These are phyloP conservation scores for Tuber aestivum DNA, from an alignment of 495 filamentous ascomycete species.

Conservation along the genomic window DNA sequence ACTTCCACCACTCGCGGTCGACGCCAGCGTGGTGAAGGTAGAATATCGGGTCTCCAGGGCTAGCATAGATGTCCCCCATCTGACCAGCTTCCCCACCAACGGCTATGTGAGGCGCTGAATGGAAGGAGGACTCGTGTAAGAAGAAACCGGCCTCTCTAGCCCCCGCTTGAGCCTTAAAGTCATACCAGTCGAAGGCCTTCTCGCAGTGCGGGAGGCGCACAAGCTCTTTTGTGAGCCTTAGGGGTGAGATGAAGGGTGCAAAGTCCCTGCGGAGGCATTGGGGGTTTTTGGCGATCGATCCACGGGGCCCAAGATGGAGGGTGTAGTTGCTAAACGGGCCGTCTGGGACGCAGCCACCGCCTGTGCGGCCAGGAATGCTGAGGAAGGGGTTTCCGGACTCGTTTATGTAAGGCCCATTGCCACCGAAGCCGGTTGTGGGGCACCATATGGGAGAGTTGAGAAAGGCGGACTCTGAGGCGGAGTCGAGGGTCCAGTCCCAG, in stretches of 20 bases:
- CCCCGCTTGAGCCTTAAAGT: conserved; percentile 46
- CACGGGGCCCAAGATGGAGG: conserved; percentile 13
- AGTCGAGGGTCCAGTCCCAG: conserved; percentile 44
- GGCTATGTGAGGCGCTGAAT: conserved; percentile 52
- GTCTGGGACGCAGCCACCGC: conserved; percentile 43
- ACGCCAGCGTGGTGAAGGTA: conserved; percentile 57
- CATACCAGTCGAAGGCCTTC: conserved; percentile 42
- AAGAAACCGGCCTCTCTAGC: conserved; percentile 1
- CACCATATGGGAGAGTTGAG: conserved; percentile 41
- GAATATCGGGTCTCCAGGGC: conserved; percentile 56
- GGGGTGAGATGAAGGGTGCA: neutral
- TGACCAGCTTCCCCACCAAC: conserved; percentile 52
- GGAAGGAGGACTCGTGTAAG: conserved; percentile 44
- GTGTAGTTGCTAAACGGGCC: conserved; percentile 46
- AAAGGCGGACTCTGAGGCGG: conserved; percentile 40
- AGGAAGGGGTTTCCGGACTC: conserved; percentile 10
- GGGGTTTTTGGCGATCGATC: neutral
- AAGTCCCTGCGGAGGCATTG: conserved; percentile 21
- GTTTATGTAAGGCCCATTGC: conserved; percentile 36
- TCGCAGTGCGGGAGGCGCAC: neutral
- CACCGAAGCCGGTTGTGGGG: conserved; percentile 40
- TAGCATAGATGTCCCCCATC: conserved; percentile 47
- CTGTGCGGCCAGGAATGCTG: conserved; percentile 8
- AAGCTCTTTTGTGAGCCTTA: neutral
- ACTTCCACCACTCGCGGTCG: conserved; percentile 53